Evolutionary conservation across 352 stramenopile species (phyloP).

Genomic region (Albugo laibachii): DNA sequence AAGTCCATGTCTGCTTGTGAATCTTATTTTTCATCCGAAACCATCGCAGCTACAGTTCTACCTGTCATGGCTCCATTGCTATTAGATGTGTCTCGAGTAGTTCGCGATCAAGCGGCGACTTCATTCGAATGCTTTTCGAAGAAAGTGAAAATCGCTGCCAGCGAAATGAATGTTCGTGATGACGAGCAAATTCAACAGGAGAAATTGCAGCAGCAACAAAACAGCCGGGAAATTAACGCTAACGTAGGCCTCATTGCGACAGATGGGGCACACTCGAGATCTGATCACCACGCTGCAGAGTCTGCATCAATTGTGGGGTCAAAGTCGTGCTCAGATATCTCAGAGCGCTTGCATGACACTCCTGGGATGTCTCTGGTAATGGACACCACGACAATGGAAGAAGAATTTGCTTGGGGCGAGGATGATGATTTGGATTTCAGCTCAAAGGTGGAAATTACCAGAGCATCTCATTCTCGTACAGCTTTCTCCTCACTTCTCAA

Average conservation of each 20-base stretch:
- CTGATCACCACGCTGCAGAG: too few relatives aligned
- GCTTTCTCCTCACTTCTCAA: too few relatives aligned
- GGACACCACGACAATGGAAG: slow-evolving; percentile 7
- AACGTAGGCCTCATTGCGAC: too few relatives aligned
- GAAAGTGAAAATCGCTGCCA: slow-evolving; percentile 53
- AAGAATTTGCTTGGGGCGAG: slow-evolving; percentile 38
- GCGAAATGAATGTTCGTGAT: slow-evolving; percentile 59
- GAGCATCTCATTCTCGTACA: too few relatives aligned
- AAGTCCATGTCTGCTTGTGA: slow-evolving; percentile 62
- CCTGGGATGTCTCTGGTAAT: too few relatives aligned
- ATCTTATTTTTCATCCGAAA: slow-evolving; percentile 59
- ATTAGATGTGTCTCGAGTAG: slow-evolving; percentile 57
- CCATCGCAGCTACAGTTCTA: slow-evolving; percentile 45
- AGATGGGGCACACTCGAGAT: too few relatives aligned
- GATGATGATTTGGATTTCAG: slow-evolving; percentile 27
- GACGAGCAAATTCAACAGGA: slow-evolving; percentile 35
- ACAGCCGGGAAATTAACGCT: too few relatives aligned
- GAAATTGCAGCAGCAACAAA: slow-evolving; percentile 23
- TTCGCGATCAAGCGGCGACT: slow-evolving; percentile 47
- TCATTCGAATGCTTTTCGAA: slow-evolving; percentile 73
- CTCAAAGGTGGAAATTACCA: too few relatives aligned
- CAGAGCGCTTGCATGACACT: too few relatives aligned
- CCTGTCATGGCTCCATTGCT: slow-evolving; percentile 56
- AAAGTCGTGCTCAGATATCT: too few relatives aligned
- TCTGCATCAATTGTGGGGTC: too few relatives aligned